Evolutionary conservation across 129 eudicot species (phyloP), one percentile per base, ranked within the genome.

Genomic region (Pseudognaphalium luteoalbum): DNA sequence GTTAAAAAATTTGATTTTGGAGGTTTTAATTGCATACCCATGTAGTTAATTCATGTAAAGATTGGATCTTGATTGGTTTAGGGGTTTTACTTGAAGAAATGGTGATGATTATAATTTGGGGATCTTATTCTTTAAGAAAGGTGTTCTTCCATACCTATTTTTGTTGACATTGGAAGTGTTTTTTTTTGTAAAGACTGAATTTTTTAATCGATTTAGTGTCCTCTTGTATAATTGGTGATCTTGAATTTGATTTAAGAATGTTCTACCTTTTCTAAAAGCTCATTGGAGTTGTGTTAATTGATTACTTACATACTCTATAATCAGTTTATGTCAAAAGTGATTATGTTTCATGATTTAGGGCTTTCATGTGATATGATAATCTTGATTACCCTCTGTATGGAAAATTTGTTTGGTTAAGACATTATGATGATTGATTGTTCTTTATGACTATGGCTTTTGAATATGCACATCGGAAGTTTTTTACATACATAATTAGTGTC

Each of bases 301-400:
- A 76, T 76, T 35, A 2, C 22, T 76, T 32, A 20, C 51, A 51
- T 21, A 51, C 65, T 37, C 65, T 14, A 25, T 33, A 51, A 6
- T 67, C 30, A 76, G 54, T 52, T 76, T 16, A 28, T 68, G 34
- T 68, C 9, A 76, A 57, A 68, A 67, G 60, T 39, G 16, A 30
- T 25, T 59, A n/a, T 42, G 44, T 41, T 11, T 69, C 42, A 77
- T 68, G 68, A 58, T 42, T 28, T 41, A 3, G 75, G 81, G 50
- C 21, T 34, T 66, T 76, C 2, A 6, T 66, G 7, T 51, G 22
- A 72, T 66, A 14, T 7, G 67, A 76, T 67, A 34, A 33, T 54
- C 57, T 34, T 66, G 81, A 77, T 77, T 50, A 39, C 59, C 32
- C 59, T 37, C 69, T 54, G 16, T 37, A 67, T 56, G 78, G 42